Evolutionary conservation across 208 protist species (phyloP), one percentile per base, ranked within the genome.

Genomic region (Acanthamoeba lenticulata): DNA sequence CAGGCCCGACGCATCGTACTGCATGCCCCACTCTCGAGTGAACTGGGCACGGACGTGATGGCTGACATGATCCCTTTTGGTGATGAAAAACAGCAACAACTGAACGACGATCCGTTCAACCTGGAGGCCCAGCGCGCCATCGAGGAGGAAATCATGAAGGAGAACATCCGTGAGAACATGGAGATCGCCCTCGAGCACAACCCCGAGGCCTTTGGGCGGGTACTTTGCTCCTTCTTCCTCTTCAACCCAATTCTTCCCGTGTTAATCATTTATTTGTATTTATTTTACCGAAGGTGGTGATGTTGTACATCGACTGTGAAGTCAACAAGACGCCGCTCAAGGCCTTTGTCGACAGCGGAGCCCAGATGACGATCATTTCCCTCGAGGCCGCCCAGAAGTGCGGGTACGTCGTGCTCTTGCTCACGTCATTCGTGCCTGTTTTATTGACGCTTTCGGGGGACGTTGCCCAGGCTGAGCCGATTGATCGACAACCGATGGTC

Each of bases 331-430:
- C 96, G 5, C 97, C 96, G 13, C n/a, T 99, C 6, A 98, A 98
- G 86, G 98, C 98, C n/a, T 98, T 99, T 95, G 98, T 99, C 27
- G 99, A 99, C 95, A 98, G 92, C 65, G 96, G 96, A n/a, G 97
- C 97, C 1, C 97, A 97, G 90, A 92, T 95, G 94, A 97, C 96
- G 24, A 97, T 97, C 74, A 98, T 99, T 94, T 98, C 94, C 86
- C 95, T 72, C 5, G 79, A 77, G 17, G 98, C 97, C 34, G 98
- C 98, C 7, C 96, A 98, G 94, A 90, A 94, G 29, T 99, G 98
- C 95, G 97, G 95, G 47, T 94, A 72, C 7, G 42, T 85, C 44
- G 3, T n/a, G n/a, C 13, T 36, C 38, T 52, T 83, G 5, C 44
- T 62, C 60, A 47, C 27, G 21, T 83, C 19, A 40, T 93, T 86